These are phyloP conservation scores for Heterobasidion parviporum DNA, from an alignment of 1,284 basidiomycete genomes.

Conservation along the genomic window DNA sequence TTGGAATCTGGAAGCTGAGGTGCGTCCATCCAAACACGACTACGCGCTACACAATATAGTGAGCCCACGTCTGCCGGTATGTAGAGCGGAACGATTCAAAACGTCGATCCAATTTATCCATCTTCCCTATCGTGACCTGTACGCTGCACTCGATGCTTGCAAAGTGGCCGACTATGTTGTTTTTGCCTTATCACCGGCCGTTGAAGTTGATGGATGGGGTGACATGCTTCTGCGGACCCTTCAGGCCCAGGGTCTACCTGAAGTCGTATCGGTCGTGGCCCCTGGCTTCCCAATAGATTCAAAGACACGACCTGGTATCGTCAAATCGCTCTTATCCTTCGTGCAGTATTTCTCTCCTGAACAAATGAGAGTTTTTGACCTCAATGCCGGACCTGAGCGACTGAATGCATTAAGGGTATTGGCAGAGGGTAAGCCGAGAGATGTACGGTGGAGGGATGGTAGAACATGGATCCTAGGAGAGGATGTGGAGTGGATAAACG, in stretches of 20 bases:
- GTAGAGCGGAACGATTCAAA: conserved; percentile 79
- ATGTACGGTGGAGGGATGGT: conserved; percentile 78
- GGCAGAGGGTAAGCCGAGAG: conserved; percentile 72
- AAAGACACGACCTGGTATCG: conserved; percentile 57
- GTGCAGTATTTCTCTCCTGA: conserved; percentile 91
- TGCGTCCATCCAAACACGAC: conserved; percentile 24
- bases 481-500: conserved; percentile 49
- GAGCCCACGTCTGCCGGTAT: neutral
- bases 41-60: conserved; percentile 8
- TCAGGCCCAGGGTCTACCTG: conserved; percentile 73
- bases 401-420: conserved; percentile 66
- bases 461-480: conserved; percentile 80
- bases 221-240: conserved; percentile 88
- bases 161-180: conserved; percentile 91
- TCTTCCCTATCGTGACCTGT: conserved; percentile 63
- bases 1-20: conserved; percentile 62
- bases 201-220: conserved; percentile 83
- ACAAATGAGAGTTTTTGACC: conserved; percentile 61
- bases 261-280: conserved; percentile 58
- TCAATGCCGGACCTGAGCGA: conserved; percentile 56
- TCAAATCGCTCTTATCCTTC: conserved; percentile 88
- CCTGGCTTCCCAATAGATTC: conserved; percentile 39
- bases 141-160: conserved; percentile 79
- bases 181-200: conserved; percentile 71
- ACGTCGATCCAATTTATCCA: conserved; percentile 84